Percentiles rank a stretch among this genome's conserved stretches.
Evolutionary conservation across 2,329 filamentous ascomycete genomes (phyloP).

Genomic region (Raffaelea arxii): DNA sequence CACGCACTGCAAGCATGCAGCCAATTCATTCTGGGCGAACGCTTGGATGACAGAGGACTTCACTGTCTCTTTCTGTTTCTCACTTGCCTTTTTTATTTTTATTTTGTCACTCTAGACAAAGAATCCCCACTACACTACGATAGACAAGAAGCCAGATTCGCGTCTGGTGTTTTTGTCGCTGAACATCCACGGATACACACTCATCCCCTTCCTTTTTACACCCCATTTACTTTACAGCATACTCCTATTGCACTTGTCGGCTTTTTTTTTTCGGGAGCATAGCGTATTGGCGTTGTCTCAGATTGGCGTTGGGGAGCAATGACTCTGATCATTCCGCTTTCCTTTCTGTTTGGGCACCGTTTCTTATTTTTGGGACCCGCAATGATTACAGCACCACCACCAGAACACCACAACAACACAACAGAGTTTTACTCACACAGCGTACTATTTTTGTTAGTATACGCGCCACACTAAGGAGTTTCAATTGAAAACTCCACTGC

Average conservation of each 20-base stretch:
- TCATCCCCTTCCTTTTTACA: neutral
- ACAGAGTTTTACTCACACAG: too few relatives aligned
- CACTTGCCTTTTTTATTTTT: neutral
- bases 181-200: neutral
- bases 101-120: neutral
- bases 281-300: slow-evolving; percentile 14
- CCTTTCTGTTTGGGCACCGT: slow-evolving; percentile 9
- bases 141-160: neutral
- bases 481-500: too few relatives aligned
- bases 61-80: slow-evolving; percentile 1
- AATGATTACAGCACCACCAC: neutral
- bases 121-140: neutral
- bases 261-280: slow-evolving; percentile 9
- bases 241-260: slow-evolving; percentile 11
- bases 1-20: slow-evolving; percentile 30
- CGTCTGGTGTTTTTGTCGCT: neutral
- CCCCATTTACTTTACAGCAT: neutral
- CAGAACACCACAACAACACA: too few relatives aligned
- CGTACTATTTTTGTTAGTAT: too few relatives aligned
- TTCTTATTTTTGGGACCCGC: too few relatives aligned
- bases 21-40: slow-evolving; percentile 44
- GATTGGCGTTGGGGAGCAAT: slow-evolving; percentile 3
- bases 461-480: too few relatives aligned
- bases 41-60: slow-evolving; percentile 26
- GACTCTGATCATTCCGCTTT: slow-evolving; percentile 12